Evolutionary conservation across 306 rosid genomes (phyloP).

Genomic region (Alnus rubra): DNA sequence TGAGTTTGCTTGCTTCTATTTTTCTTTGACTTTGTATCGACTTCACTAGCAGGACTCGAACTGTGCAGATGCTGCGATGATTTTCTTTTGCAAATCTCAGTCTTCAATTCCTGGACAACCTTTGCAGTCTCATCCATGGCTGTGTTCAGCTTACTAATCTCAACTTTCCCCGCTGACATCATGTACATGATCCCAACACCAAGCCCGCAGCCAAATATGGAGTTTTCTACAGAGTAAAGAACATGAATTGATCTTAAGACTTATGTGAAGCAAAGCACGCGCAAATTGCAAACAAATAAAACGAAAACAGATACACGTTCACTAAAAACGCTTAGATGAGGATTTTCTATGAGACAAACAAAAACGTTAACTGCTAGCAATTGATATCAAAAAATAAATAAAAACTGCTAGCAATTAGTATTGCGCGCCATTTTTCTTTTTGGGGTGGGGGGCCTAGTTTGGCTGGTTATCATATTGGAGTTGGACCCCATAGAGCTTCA

Average conservation of each 20-base stretch:
- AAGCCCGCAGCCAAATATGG: slow-evolving; percentile 64
- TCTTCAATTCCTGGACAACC: slow-evolving; percentile 55
- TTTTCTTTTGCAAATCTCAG: slow-evolving; percentile 57
- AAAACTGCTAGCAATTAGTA: no score
- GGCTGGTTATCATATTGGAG: background rate
- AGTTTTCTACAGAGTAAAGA: slow-evolving; percentile 54
- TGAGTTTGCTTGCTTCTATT: slow-evolving; percentile 25
- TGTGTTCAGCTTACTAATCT: slow-evolving; percentile 52
- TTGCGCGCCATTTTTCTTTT: background rate
- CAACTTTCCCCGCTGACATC: slow-evolving; percentile 70
- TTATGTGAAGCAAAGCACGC: background rate
- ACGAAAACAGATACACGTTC: background rate
- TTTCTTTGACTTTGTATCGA: slow-evolving; percentile 17
- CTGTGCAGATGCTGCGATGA: slow-evolving; percentile 27
- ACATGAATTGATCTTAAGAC: slow-evolving; percentile 6
- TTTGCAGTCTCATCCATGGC: slow-evolving; percentile 55
- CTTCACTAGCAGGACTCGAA: slow-evolving; percentile 29
- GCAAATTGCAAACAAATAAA: background rate
- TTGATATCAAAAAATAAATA: no score
- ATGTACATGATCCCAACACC: slow-evolving; percentile 64
- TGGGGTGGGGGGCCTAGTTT: background rate
- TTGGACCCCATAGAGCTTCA: background rate
- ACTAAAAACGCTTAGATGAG: background rate
- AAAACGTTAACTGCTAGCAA: background rate
- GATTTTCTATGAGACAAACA: background rate